Evolutionary conservation across 129 eudicot genomes (phyloP).

Genomic region (Lactuca sativa): DNA sequence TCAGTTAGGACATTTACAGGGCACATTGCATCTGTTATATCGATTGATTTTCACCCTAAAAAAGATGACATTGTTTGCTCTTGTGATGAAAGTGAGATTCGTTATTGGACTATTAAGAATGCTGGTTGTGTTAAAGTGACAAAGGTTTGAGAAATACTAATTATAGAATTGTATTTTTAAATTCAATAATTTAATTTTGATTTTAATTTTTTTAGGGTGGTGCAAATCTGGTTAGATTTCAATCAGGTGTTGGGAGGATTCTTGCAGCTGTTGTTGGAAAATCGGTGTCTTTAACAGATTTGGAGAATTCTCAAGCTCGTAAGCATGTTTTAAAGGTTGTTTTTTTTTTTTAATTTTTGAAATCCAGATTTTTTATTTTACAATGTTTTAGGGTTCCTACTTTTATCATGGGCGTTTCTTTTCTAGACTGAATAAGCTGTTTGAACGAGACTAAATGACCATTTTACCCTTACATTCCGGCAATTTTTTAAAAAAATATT

Average conservation of each 20-base stretch:
- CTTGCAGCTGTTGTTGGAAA: constrained; percentile 52
- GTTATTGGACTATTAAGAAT: constrained; percentile 58
- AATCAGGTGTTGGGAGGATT: constrained; percentile 48
- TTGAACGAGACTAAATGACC: too few species aligned
- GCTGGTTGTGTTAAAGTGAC: constrained; percentile 48
- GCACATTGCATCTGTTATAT: constrained; percentile 53
- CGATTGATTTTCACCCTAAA: constrained; percentile 64
- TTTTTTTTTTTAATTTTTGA: not conserved
- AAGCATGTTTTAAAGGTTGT: constrained; percentile 47
- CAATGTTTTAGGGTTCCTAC: too few species aligned
- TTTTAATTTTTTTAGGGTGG: constrained; percentile 46
- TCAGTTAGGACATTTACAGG: constrained; percentile 56
- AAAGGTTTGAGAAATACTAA: constrained; percentile 37
- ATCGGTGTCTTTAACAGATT: constrained; percentile 47
- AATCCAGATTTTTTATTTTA: too few species aligned
- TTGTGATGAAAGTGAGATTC: constrained; percentile 65
- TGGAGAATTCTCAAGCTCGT: constrained; percentile 45
- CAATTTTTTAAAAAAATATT: too few species aligned
- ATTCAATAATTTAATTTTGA: not conserved
- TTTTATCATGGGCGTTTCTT: too few species aligned
- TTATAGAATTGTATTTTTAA: not conserved
- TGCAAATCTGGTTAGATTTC: constrained; percentile 55
- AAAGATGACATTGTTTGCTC: constrained; percentile 62
- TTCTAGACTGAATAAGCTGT: not conserved
- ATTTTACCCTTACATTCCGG: too few species aligned